Percentiles rank a stretch among this genome's conserved stretches.
Evolutionary conservation across 305 asterid genomes (phyloP).

Genomic region (Solanum hybrid): DNA sequence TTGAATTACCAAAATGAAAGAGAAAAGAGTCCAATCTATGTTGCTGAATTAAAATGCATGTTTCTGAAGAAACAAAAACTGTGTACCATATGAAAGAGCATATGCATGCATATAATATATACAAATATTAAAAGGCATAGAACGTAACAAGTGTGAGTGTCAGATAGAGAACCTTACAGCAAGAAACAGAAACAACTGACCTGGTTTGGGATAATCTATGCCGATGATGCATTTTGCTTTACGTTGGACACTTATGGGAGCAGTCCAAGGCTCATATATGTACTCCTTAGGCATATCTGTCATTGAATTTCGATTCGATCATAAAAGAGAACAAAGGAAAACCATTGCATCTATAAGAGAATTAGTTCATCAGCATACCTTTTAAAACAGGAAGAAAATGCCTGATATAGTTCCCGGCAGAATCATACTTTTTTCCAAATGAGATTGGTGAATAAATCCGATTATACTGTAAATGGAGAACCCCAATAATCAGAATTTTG

Average conservation of each 20-base stretch:
- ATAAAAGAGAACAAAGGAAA: not conserved
- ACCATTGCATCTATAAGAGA: slow-evolving; percentile 1
- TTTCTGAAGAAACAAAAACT: not conserved
- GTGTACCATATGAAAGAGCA: not conserved
- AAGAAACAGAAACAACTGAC: slow-evolving; percentile 24
- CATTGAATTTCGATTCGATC: not conserved
- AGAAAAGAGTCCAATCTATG: not conserved
- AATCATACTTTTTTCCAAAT: slow-evolving; percentile 88
- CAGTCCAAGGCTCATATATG: slow-evolving; percentile 92
- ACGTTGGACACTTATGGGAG: slow-evolving; percentile 66
- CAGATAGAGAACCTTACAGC: not conserved
- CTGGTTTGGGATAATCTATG: slow-evolving; percentile 94
- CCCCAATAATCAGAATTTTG: not conserved
- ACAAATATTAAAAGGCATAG: not conserved
- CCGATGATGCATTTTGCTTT: slow-evolving; percentile 84
- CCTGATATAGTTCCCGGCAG: slow-evolving; percentile 62
- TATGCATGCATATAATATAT: not conserved
- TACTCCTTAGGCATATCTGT: slow-evolving; percentile 95
- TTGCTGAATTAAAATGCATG: not conserved
- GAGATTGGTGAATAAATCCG: slow-evolving; percentile 86
- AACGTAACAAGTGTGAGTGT: not conserved
- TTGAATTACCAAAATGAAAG: not conserved
- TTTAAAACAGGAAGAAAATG: slow-evolving; percentile 82
- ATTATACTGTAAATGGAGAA: slow-evolving; percentile 42
- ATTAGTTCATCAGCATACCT: slow-evolving; percentile 32